phyloP scores from a whole-genome alignment of 108 stramenopile genomes.

The Skeletonema menzelii region DNA sequence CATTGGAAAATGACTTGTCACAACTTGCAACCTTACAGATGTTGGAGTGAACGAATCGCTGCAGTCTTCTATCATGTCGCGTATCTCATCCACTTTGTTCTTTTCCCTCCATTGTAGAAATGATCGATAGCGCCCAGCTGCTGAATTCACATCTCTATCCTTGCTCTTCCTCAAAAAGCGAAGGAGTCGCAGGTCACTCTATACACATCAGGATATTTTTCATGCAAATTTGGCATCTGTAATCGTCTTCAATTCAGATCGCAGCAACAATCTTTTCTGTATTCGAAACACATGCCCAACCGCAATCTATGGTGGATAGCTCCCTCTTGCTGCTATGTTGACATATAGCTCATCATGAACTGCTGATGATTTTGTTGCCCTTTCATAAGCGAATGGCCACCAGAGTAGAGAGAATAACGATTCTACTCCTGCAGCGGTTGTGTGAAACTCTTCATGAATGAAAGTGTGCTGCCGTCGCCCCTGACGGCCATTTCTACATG shows the following conservation, averaged over 20 bases:
- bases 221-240: neutral
- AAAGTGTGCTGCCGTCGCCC: neutral
- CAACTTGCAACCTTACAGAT: slow-evolving; percentile 2
- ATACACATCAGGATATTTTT: slow-evolving; percentile 36
- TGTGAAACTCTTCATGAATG: neutral
- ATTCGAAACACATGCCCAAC: slow-evolving; percentile 13
- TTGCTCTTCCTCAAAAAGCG: slow-evolving; percentile 41
- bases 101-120: slow-evolving; percentile 34
- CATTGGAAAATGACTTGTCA: slow-evolving; percentile 11
- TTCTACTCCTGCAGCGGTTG: slow-evolving; percentile 9
- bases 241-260: neutral
- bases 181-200: slow-evolving; percentile 32
- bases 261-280: neutral
- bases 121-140: slow-evolving; percentile 22
- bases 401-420: slow-evolving; percentile 2
- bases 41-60: slow-evolving; percentile 8
- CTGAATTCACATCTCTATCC: slow-evolving; percentile 18
- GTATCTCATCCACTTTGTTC: slow-evolving; percentile 32
- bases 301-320: slow-evolving; percentile 13
- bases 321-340: neutral
- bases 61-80: slow-evolving; percentile 12
- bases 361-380: neutral
- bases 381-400: slow-evolving; percentile 1
- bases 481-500: neutral
- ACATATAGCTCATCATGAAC: neutral